Conservation (phyloP, 371 early-diverging fungal genomes). For the Syncephalastrum racemosum region DNA sequence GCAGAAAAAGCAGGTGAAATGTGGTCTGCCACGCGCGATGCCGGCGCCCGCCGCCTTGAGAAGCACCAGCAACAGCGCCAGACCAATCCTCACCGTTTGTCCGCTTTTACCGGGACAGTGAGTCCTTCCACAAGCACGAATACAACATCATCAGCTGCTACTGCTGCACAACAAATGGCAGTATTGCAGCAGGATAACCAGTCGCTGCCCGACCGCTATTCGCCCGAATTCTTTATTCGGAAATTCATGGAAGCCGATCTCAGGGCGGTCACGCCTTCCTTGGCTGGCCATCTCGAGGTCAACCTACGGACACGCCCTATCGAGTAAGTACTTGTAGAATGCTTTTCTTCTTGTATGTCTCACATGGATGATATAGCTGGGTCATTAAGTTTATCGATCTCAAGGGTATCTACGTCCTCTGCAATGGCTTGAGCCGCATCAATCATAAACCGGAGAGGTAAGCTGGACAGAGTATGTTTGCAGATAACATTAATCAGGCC, state of each 20-base stretch:
- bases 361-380: constrained; percentile 28
- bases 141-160: constrained; percentile 3
- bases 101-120: background rate
- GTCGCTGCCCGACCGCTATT: constrained; percentile 23
- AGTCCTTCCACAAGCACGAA: constrained; percentile 1
- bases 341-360: background rate
- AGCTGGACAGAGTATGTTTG: constrained; percentile 24
- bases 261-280: constrained; percentile 35
- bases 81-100: constrained; percentile 1
- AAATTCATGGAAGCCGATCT: constrained; percentile 42
- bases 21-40: constrained; percentile 42
- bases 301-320: constrained; percentile 44
- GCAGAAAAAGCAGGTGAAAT: constrained; percentile 49
- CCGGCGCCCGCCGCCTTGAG: constrained; percentile 41
- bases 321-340: constrained; percentile 25
- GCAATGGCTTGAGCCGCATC: constrained; percentile 54
- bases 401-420: constrained; percentile 65
- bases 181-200: constrained; percentile 4
- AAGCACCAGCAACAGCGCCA: constrained; percentile 23
- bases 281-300: constrained; percentile 45
- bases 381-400: constrained; percentile 60
- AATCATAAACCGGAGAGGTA: constrained; percentile 38
- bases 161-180: background rate
- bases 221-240: constrained; percentile 45
- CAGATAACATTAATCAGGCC: no score